These are phyloP conservation scores for Blastobotrys illinoisensis DNA, from an alignment of 1,139 yeast species.

Conservation along the genomic window DNA sequence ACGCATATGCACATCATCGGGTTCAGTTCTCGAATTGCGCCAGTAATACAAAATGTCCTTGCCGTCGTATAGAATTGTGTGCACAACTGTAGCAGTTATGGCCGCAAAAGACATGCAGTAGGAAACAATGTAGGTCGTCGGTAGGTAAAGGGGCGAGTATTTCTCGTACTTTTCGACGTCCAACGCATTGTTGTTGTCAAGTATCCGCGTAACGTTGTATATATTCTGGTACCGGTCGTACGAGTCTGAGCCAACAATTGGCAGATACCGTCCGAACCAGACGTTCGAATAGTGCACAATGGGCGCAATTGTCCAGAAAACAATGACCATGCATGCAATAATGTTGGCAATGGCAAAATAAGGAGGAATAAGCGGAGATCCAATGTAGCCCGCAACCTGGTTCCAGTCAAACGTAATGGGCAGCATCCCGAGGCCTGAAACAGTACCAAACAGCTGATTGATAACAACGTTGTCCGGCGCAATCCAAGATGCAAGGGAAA, in stretches of 20 bases:
- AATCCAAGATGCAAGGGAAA: constrained; percentile 54
- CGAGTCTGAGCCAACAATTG: constrained; percentile 41
- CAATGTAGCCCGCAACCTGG: constrained; percentile 50
- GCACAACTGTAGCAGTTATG: constrained; percentile 51
- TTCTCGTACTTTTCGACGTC: constrained; percentile 43
- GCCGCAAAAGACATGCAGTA: constrained; percentile 64
- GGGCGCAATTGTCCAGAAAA: constrained; percentile 43
- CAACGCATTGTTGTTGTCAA: constrained; percentile 41
- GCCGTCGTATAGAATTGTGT: constrained; percentile 53
- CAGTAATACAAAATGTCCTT: constrained; percentile 45
- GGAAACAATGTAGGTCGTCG: constrained; percentile 57
- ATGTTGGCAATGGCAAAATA: constrained; percentile 51
- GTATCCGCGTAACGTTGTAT: constrained; percentile 43
- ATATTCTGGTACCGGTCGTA: constrained; percentile 42
- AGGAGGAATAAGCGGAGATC: constrained; percentile 67
- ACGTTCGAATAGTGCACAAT: constrained; percentile 47
- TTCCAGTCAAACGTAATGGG: constrained; percentile 60
- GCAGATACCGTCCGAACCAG: constrained; percentile 49
- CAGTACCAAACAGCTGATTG: constrained; percentile 57
- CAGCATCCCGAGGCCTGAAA: constrained; percentile 56
- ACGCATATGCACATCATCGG: constrained; percentile 58
- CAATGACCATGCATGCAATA: constrained; percentile 40
- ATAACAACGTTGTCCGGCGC: constrained; percentile 49
- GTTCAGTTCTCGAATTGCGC: constrained; percentile 39
- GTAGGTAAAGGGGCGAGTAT: constrained; percentile 57